These are phyloP conservation scores for Cladophialophora yegresii DNA, from an alignment of 2,329 filamentous ascomycete species.

Conservation along the genomic window DNA sequence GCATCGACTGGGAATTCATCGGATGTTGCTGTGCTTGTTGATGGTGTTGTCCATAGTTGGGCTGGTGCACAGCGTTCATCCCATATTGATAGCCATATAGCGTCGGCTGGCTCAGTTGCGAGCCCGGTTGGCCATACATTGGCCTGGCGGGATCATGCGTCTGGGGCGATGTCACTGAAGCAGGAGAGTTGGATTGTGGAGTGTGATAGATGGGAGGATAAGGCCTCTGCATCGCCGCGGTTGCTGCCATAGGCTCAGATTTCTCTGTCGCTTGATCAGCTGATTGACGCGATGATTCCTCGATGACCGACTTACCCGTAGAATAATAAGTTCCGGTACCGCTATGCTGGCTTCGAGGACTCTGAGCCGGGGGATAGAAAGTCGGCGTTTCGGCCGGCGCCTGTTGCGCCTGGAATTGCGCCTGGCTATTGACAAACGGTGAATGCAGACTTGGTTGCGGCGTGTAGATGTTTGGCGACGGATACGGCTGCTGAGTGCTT, in stretches of 20 bases:
- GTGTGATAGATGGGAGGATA: slow-evolving; percentile 92
- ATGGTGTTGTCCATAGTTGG: slow-evolving; percentile 60
- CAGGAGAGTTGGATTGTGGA: slow-evolving; percentile 90
- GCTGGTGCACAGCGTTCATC: slow-evolving; percentile 55
- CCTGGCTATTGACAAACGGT: slow-evolving; percentile 63
- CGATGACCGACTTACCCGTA: slow-evolving; percentile 65
- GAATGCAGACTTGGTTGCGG: slow-evolving; percentile 44
- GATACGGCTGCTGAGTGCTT: slow-evolving; percentile 32
- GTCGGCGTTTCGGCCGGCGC: slow-evolving; percentile 68
- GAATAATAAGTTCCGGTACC: slow-evolving; percentile 82
- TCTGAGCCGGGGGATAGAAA: slow-evolving; percentile 76
- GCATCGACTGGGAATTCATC: slow-evolving; percentile 57
- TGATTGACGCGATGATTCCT: neutral
- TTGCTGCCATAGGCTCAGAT: slow-evolving; percentile 66
- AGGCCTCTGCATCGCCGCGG: slow-evolving; percentile 65
- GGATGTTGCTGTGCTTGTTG: slow-evolving; percentile 57
- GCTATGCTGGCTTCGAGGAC: slow-evolving; percentile 79
- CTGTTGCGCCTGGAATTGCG: slow-evolving; percentile 39
- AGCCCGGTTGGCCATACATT: slow-evolving; percentile 77
- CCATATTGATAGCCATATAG: slow-evolving; percentile 69
- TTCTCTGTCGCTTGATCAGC: slow-evolving; percentile 59
- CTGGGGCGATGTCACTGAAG: slow-evolving; percentile 86
- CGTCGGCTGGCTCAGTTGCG: slow-evolving; percentile 80
- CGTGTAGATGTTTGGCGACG: slow-evolving; percentile 31
- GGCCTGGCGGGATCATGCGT: slow-evolving; percentile 80